Conservation (phyloP, 106 monocot species). For the Xerophyta viscosa region DNA sequence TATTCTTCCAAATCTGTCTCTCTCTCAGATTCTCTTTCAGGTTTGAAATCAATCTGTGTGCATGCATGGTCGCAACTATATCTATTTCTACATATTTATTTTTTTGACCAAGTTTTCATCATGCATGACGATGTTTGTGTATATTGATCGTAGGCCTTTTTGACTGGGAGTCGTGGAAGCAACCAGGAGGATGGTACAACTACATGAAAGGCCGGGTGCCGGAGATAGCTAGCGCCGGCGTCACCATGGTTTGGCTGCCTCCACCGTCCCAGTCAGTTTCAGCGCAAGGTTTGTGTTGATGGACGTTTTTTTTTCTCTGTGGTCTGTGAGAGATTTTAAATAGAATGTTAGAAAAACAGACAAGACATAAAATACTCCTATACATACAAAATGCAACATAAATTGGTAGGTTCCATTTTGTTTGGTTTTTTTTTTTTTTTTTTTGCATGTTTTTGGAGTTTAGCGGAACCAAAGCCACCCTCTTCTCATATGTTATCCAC, state of each 20-base stretch:
- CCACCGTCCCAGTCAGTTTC: slow-evolving; percentile 56
- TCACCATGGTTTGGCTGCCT: slow-evolving; percentile 71
- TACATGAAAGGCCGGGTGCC: slow-evolving; percentile 23
- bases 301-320: too few relatives aligned
- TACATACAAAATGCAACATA: too few relatives aligned
- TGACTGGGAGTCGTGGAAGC: slow-evolving; percentile 79
- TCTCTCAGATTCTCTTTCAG: slow-evolving; percentile 28
- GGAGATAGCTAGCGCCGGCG: slow-evolving; percentile 31
- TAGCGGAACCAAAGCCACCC: too few relatives aligned
- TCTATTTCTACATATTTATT: background rate
- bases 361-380: too few relatives aligned
- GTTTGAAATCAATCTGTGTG: background rate
- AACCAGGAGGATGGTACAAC: slow-evolving; percentile 64
- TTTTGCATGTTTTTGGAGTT: too few relatives aligned
- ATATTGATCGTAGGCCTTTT: slow-evolving; percentile 50
- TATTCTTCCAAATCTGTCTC: slow-evolving; percentile 5
- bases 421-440: too few relatives aligned
- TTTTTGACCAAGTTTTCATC: background rate
- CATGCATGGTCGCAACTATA: background rate
- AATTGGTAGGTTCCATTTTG: too few relatives aligned
- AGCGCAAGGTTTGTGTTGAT: slow-evolving; percentile 45
- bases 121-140: background rate
- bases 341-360: too few relatives aligned
- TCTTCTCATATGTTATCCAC: too few relatives aligned
- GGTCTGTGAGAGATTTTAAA: too few relatives aligned